Conservation (phyloP, 257 asterid species). For the Penstemon eatonii region DNA sequence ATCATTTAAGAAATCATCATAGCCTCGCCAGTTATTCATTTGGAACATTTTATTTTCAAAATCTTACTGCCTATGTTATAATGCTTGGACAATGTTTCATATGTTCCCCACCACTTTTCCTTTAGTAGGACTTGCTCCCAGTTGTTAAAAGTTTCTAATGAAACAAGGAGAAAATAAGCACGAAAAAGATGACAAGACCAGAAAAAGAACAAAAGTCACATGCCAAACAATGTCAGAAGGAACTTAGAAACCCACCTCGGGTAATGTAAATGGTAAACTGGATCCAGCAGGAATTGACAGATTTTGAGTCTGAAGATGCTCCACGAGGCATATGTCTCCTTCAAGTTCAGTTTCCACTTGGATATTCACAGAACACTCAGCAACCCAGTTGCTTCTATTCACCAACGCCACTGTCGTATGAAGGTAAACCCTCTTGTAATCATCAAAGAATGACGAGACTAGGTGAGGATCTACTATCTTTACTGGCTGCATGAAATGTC, state of each 20-base stretch:
- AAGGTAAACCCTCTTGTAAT: constrained; percentile 64
- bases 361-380: constrained; percentile 76
- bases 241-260: constrained; percentile 60
- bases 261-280: constrained; percentile 62
- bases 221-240: neutral
- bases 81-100: neutral
- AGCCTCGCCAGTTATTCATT: neutral
- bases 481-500: constrained; percentile 80
- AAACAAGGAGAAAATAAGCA: neutral
- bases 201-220: constrained; percentile 1
- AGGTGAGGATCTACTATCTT: constrained; percentile 93
- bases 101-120: constrained; percentile 3
- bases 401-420: constrained; percentile 75
- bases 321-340: constrained; percentile 56
- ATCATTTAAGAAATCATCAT: neutral
- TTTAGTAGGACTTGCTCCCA: constrained; percentile 1
- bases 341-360: constrained; percentile 84
- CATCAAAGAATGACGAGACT: constrained; percentile 78
- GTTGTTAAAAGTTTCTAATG: constrained; percentile 9
- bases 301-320: constrained; percentile 66
- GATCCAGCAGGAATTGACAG: constrained; percentile 69
- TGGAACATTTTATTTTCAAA: neutral
- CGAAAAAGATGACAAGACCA: neutral
- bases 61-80: constrained; percentile 4
- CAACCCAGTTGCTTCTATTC: constrained; percentile 57